A percentile compares a stretch with the other conserved stretches of the same genome.
Evolutionary conservation across 176 grass and related monocot genomes (phyloP).

Genomic region (Zoysia japonica): DNA sequence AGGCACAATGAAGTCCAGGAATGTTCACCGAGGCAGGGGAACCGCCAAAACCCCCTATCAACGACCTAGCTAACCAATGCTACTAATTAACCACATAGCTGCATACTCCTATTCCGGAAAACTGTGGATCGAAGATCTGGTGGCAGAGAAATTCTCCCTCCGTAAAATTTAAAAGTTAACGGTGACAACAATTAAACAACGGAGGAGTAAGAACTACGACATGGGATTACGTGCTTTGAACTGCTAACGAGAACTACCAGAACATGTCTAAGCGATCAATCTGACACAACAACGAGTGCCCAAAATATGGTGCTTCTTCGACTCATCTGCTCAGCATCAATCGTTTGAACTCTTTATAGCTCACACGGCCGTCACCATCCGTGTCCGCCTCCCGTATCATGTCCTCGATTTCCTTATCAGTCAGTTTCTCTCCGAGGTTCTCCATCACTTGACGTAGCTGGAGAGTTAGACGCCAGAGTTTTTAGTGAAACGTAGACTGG

Average conservation of each 20-base stretch:
- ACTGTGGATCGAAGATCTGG: background rate
- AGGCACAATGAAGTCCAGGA: background rate
- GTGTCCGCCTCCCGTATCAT: constrained; percentile 63
- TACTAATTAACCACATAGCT: background rate
- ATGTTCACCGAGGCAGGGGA: background rate
- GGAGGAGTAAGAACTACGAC: background rate
- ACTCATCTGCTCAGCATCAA: constrained; percentile 51
- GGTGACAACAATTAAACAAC: too few relatives aligned
- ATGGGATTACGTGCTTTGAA: background rate
- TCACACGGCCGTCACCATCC: constrained; percentile 61
- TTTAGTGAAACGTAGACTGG: background rate
- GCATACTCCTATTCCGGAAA: background rate
- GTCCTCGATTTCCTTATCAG: constrained; percentile 41
- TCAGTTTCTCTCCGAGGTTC: constrained; percentile 49
- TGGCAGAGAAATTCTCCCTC: too few relatives aligned
- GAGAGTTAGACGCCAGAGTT: background rate
- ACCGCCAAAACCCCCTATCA: background rate
- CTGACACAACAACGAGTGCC: background rate
- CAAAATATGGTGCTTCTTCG: background rate
- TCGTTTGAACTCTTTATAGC: constrained; percentile 51
- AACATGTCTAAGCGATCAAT: background rate
- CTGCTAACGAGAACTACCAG: background rate
- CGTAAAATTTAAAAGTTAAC: too few relatives aligned
- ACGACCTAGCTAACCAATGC: background rate
- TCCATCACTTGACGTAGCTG: constrained; percentile 52